Base-by-base conservation (phyloP, 2,329 filamentous ascomycete genomes). In the Penicillium sp. region DNA sequence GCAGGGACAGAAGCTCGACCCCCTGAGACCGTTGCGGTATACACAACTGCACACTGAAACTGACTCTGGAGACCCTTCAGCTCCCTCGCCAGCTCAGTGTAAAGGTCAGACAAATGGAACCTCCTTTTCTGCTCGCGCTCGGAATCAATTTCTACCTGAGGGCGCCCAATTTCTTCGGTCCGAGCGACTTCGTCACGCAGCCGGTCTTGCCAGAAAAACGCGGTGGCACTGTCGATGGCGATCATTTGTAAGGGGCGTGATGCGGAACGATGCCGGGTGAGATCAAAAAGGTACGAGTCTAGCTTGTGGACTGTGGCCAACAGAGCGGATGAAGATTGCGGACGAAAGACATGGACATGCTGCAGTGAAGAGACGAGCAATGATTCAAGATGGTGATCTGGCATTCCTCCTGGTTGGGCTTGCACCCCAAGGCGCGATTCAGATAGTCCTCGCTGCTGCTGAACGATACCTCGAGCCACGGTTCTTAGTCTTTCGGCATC, bases 321-420 rank as follows among this genome's bases (percentile, higher is more conserved):
- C 0, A 85, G 69, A 2, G 79, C 75, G 2, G 70, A 45, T 24
- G 81, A 81, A 1, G 81, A 81, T 43, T 80, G 75, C 0, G 83
- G 83, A 3, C 73, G 78, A 71, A 85, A 82, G 58, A 87, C 74
- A 66, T 87, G 84, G 37, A 87, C 69, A 63, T 87, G 84, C 29
- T 72, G 64, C 0, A 88, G 72, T 4, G 76, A 70, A 22, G 61
- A 61, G n/a, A 61, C 57, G 14, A 83, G 55, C 1, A 76, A 59
- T 10, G 59, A 50, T 31, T 66, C 64, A 2, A 60, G 40, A 16
- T 67, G 57, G 7, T 65, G 55, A 14, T 55, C 35, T 2, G 54
- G 42, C 32, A 43, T 38, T 20, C 18, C 39, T 31, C 34, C 22
- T 10, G 40, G 34, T 38, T 50, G 39, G 11, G 46, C 44, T 35